Conservation (phyloP, 345 rosid species). For the Aethionema arabicum region DNA sequence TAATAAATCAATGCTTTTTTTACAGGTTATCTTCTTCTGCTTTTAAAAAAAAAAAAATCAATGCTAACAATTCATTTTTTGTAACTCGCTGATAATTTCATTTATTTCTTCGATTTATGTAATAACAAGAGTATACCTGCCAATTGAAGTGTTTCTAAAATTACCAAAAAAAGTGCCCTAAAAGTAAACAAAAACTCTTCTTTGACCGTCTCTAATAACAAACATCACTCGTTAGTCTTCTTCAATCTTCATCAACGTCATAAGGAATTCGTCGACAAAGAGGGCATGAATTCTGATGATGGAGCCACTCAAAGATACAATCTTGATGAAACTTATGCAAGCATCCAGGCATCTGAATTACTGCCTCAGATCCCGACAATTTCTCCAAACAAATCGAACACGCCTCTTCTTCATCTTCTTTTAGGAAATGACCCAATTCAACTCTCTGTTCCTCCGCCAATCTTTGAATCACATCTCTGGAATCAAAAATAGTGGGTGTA, state of each 20-base stretch:
- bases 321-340: constrained; percentile 21
- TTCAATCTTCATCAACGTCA: not conserved
- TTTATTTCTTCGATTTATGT: no score
- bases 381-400: constrained; percentile 20
- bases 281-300: constrained; percentile 4
- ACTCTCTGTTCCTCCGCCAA: not conserved
- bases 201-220: no score
- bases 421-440: no score
- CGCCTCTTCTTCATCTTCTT: not conserved
- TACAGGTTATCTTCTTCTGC: no score
- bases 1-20: no score
- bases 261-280: constrained; percentile 4
- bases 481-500: not conserved
- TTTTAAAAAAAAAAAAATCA: no score
- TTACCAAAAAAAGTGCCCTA: no score
- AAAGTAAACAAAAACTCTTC: no score
- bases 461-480: constrained; percentile 5
- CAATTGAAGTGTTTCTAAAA: no score
- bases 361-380: not conserved
- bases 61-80: no score
- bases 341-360: constrained; percentile 21
- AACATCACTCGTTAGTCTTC: not conserved
- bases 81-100: no score
- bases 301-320: constrained; percentile 17
- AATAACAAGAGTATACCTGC: no score